Evolutionary conservation across 495 filamentous ascomycete genomes (phyloP).

Genomic region (Hypoxylon fragiforme): DNA sequence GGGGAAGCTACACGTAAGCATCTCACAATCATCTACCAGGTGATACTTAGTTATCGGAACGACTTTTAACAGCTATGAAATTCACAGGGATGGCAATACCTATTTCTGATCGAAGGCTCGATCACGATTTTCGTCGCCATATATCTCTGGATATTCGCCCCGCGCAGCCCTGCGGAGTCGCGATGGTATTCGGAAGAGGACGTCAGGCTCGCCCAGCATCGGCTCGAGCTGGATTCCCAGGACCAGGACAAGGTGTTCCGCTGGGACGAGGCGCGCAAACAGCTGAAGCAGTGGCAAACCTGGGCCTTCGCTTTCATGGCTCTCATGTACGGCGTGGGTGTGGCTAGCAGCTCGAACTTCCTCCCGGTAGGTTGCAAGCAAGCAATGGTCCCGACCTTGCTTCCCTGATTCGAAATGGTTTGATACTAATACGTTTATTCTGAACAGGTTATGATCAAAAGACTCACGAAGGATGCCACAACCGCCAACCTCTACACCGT

Average conservation of each 20-base stretch:
- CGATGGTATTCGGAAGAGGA: slow-evolving; percentile 24
- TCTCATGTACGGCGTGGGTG: slow-evolving; percentile 34
- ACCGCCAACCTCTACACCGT: slow-evolving; percentile 59
- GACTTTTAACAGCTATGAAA: background rate
- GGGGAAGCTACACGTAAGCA: slow-evolving; percentile 5
- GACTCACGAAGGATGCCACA: slow-evolving; percentile 48
- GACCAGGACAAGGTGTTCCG: slow-evolving; percentile 24
- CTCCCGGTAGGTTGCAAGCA: slow-evolving; percentile 33
- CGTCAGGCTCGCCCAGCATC: slow-evolving; percentile 11
- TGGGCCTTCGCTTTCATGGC: slow-evolving; percentile 35
- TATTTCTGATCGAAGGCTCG: slow-evolving; percentile 23
- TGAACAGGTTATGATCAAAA: slow-evolving; percentile 34
- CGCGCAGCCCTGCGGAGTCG: slow-evolving; percentile 14
- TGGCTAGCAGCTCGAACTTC: slow-evolving; percentile 40
- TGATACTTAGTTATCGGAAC: too few species aligned
- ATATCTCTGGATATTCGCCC: slow-evolving; percentile 14
- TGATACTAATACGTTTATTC: background rate
- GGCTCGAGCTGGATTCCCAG: slow-evolving; percentile 16
- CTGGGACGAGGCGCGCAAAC: slow-evolving; percentile 30
- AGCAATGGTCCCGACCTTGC: too few species aligned
- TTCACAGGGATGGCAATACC: slow-evolving; percentile 23
- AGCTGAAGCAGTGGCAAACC: slow-evolving; percentile 34
- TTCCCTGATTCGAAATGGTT: background rate
- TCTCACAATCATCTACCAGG: background rate
- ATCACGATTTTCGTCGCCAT: slow-evolving; percentile 9